Base-by-base conservation (phyloP, 805 yeast genomes). In the Ogataea paradorogensis region DNA sequence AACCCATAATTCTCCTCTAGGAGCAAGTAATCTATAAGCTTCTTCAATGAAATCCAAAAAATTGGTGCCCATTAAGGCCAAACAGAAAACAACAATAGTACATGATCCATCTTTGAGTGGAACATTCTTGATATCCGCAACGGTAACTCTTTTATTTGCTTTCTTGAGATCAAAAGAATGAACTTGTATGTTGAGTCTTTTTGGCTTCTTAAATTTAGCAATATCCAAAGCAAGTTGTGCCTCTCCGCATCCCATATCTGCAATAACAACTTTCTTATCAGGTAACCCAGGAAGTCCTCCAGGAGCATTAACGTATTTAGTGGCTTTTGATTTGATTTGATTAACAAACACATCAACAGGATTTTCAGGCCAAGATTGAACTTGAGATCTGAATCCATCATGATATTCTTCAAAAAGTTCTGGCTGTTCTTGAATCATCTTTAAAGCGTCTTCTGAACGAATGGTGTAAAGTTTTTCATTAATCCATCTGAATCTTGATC, bases 201-300 rank as follows among this genome's bases (percentile, higher is more conserved):
- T 51, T 16, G 46, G 44, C 15, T 33, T 33, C 20, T 61, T 53
- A 51, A 75, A 74, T 8, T 73, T 69, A 35, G 69, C 69, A 35
- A 86, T 73, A 51, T 88, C 85, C 27, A 70, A 62, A 1, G 96
- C 80, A 33, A 93, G 72, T 53, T 85, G 84, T 0, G 98, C 99
- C 63, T 93, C 99, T 40, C 99, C 99, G 62, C 99, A 93, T 9
- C 99, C 99, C 98, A 93, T 91, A 66, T 93, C 99, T 0, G 98
- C 97, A 43, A 93, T 75, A 3, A 84, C 88, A 26, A 91, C 80
- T 43, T 74, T 73, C 40, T 78, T 64, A n/a, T 66, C 61, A 7
- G 59, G 62, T 27, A 79, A 58, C 14, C 93, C 95, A 1, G 96
- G 96, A 40, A 90, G 71, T 2, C 97, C 98, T 48, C 98, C 98